Evolutionary conservation across 2,329 filamentous ascomycete genomes (phyloP), one percentile per base, ranked within the genome.

Genomic region (Ceratocystis albifundus): DNA sequence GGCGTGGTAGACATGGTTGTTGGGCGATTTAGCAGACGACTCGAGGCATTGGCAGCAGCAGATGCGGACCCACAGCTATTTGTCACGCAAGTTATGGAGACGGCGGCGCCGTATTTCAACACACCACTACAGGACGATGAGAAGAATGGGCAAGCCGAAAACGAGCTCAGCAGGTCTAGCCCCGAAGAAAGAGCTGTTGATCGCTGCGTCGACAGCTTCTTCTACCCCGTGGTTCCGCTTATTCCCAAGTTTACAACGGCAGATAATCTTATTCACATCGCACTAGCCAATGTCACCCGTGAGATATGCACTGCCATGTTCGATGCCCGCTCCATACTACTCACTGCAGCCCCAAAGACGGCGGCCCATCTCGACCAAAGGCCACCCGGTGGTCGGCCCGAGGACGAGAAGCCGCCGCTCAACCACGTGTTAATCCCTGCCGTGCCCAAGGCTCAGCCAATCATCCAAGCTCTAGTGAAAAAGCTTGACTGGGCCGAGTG

Each of bases 1-100:
- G 79, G 76, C 0, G 76, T 88, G 0, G 79, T 80, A 0, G 88
- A 92, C 70, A 80, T 88, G 77, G 76, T 91, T 3, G 77, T 89
- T 3, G 73, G 77, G 3, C 80, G 88, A 1, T 90, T 87, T 70
- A 79, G 80, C 3, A 76, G 80, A 41, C 77, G 84, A 28, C 74
- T 91, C 32, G 70, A 70, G 2, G 71, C 76, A 4, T 75, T 83
- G 70, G 72, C 72, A 4, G 70, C 70, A 1, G 61, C 69, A 1
- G 70, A 72, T 1, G 68, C 72, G 3, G 70, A 74, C 0, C 69
- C 74, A 2, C 67, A 70, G 6, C 22, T 71, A 1, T 74, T 80
- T 30, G 69, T 73, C 17, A 68, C 70, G 2, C 75, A 77, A 69
- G 50, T 80, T 1, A 74, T 77, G 62, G 70, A 71, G 17, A 71